Evolutionary conservation across 1,284 basidiomycete genomes (phyloP).

Genomic region (Trametes hirsuta): DNA sequence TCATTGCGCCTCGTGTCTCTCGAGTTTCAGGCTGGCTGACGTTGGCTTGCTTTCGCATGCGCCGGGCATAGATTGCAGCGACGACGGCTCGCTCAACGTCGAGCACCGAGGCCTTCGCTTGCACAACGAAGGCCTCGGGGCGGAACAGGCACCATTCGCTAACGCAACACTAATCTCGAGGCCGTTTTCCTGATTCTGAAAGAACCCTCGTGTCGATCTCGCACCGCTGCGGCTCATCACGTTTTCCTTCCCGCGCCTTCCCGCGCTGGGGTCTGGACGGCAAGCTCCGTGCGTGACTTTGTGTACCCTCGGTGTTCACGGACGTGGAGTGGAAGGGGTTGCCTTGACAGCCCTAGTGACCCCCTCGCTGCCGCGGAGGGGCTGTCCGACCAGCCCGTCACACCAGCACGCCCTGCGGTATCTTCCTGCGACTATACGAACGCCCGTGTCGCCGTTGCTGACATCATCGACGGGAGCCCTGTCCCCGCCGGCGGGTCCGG

Average conservation of each 20-base stretch:
- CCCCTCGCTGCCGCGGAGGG: constrained; percentile 5
- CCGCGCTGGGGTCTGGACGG: not conserved
- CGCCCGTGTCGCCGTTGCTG: not conserved
- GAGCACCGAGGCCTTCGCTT: not conserved
- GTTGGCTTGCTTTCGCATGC: not conserved
- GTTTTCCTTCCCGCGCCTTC: not conserved
- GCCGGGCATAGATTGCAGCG: not conserved
- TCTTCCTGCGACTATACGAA: not conserved
- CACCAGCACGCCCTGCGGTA: not conserved
- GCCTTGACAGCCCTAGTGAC: constrained; percentile 7
- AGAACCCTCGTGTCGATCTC: constrained; percentile 3
- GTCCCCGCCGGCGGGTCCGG: not conserved
- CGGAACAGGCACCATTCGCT: not conserved
- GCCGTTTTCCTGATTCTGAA: not conserved
- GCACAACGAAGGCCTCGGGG: not conserved
- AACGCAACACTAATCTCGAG: not conserved
- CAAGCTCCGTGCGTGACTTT: not conserved
- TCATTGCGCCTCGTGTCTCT: constrained; percentile 9
- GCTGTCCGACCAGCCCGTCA: constrained; percentile 6
- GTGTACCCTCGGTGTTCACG: constrained; percentile 10
- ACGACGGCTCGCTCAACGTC: not conserved
- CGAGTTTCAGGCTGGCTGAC: not conserved
- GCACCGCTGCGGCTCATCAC: not conserved
- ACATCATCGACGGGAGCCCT: not conserved
- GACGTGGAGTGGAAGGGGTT: constrained; percentile 10